Evolutionary conservation across 306 rosid species (phyloP).

Genomic region (Astragalus membranaceus): DNA sequence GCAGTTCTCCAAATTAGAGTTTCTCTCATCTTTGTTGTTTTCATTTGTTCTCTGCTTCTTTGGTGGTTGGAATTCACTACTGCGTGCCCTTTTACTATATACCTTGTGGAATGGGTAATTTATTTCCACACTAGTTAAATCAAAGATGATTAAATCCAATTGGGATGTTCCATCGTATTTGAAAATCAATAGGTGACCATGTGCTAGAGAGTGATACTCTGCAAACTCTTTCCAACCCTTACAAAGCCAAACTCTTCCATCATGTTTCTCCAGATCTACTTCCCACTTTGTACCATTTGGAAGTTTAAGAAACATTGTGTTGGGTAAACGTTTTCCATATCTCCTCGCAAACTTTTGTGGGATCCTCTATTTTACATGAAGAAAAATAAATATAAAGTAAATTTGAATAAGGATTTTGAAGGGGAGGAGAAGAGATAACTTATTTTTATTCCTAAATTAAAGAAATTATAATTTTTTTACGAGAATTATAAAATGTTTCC

Average conservation of each 20-base stretch:
- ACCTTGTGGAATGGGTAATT: background rate
- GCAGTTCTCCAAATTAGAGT: background rate
- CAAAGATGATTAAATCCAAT: constrained; percentile 1
- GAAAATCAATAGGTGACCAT: constrained; percentile 26
- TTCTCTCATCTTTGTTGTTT: background rate
- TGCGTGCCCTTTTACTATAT: background rate
- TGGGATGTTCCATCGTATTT: background rate
- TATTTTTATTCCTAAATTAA: too few relatives aligned
- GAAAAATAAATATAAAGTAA: background rate
- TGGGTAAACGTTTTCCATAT: constrained; percentile 20
- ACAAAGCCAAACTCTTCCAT: constrained; percentile 20
- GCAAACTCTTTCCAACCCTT: constrained; percentile 35
- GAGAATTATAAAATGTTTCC: too few relatives aligned
- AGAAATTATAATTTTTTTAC: too few relatives aligned
- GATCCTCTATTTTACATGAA: constrained; percentile 23
- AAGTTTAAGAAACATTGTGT: constrained; percentile 18
- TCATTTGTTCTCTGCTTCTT: background rate
- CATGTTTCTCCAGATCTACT: constrained; percentile 22
- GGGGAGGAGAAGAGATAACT: too few relatives aligned
- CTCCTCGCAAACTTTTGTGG: constrained; percentile 17
- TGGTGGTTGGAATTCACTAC: background rate
- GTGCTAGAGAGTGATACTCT: constrained; percentile 2
- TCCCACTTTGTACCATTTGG: constrained; percentile 26
- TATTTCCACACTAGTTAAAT: constrained; percentile 1
- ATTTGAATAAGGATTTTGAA: too few relatives aligned